These are phyloP conservation scores for Proliferodiscus dingleyae DNA, from an alignment of 2,329 filamentous ascomycete species.

Conservation along the genomic window DNA sequence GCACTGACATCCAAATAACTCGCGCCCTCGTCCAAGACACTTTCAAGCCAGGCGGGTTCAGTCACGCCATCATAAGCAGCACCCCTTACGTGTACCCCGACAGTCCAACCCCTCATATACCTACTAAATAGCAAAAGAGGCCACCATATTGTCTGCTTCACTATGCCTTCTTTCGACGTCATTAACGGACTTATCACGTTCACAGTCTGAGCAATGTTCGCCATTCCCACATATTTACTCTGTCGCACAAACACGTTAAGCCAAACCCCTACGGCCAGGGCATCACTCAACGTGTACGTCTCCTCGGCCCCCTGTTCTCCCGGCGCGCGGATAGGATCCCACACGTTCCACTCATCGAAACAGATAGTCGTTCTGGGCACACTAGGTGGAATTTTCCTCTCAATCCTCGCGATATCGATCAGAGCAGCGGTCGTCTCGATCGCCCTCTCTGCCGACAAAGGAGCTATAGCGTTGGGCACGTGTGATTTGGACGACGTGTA, in stretches of 20 bases:
- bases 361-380: slow-evolving; percentile 52
- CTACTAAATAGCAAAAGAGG: slow-evolving; percentile 56
- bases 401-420: slow-evolving; percentile 59
- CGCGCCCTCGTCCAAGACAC: slow-evolving; percentile 56
- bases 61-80: slow-evolving; percentile 64
- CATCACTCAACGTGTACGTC: slow-evolving; percentile 58
- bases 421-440: slow-evolving; percentile 57
- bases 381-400: slow-evolving; percentile 39
- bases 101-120: slow-evolving; percentile 68
- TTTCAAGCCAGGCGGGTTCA: slow-evolving; percentile 59
- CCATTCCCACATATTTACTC: slow-evolving; percentile 58
- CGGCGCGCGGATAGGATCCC: slow-evolving; percentile 58
- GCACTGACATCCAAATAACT: slow-evolving; percentile 68
- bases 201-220: slow-evolving; percentile 61
- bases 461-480: slow-evolving; percentile 49
- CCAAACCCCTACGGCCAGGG: slow-evolving; percentile 57
- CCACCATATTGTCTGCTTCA: slow-evolving; percentile 63
- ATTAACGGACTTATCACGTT: slow-evolving; percentile 66
- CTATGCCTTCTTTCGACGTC: slow-evolving; percentile 52
- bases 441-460: slow-evolving; percentile 57
- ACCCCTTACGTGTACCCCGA: slow-evolving; percentile 60
- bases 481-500: slow-evolving; percentile 48
- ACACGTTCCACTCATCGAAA: slow-evolving; percentile 69
- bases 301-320: slow-evolving; percentile 61
- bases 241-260: slow-evolving; percentile 62